phyloP scores from a whole-genome alignment of 2,329 filamentous ascomycete species.

The Chaetoscypha palmicola region DNA sequence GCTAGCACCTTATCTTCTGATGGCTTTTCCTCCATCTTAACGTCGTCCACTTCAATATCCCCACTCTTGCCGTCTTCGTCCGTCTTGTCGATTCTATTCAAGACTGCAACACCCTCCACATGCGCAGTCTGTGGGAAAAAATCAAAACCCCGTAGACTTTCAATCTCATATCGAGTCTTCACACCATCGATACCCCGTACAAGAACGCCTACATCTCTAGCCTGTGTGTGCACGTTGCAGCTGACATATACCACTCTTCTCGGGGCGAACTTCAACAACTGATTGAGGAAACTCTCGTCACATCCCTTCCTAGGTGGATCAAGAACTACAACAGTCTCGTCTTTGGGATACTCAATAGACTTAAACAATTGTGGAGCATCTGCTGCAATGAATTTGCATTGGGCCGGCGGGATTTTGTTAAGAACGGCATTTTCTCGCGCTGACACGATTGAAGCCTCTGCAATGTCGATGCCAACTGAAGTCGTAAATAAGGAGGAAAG shows the following conservation, averaged over 20 bases:
- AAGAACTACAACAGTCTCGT: conserved; percentile 87
- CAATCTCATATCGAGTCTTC: conserved; percentile 65
- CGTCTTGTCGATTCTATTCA: conserved; percentile 56
- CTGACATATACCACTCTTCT: conserved; percentile 85
- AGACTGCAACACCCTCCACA: conserved; percentile 60
- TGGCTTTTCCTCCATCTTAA: too few species aligned
- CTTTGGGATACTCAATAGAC: conserved; percentile 62
- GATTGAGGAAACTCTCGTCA: conserved; percentile 73
- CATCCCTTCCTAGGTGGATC: conserved; percentile 97
- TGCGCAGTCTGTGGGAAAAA: conserved; percentile 88
- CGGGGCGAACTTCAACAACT: conserved; percentile 73
- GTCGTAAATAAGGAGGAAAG: conserved; percentile 78
- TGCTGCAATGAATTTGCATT: conserved; percentile 80
- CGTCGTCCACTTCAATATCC: too few species aligned
- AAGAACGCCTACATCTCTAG: conserved; percentile 81
- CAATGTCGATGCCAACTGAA: conserved; percentile 86
- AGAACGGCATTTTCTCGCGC: conserved; percentile 71
- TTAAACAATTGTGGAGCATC: conserved; percentile 81
- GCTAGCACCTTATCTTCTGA: too few species aligned
- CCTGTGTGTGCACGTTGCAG: conserved; percentile 97
- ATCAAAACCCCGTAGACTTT: conserved; percentile 87
- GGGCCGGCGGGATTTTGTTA: conserved; percentile 61
- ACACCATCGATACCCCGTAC: conserved; percentile 57
- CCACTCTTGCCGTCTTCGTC: too few species aligned
- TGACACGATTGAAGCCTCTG: conserved; percentile 66